Percentiles rank a stretch among this genome's conserved stretches.
Conservation (phyloP, 2,329 filamentous ascomycete species). For the Drechslera avenae region DNA sequence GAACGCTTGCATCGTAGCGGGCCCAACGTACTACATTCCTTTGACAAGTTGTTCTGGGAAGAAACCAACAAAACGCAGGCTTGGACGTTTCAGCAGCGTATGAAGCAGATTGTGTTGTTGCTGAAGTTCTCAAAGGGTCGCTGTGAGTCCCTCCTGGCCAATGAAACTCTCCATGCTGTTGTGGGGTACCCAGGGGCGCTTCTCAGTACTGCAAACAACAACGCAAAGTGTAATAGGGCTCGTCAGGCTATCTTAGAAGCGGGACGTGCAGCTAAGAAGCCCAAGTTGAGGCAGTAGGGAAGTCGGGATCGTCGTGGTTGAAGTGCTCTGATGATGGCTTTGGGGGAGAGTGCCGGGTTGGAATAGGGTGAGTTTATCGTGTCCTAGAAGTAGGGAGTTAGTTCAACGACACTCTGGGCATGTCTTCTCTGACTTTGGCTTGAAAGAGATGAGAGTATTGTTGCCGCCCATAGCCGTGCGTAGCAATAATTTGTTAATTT, state of each 20-base stretch:
- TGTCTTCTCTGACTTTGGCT: no score
- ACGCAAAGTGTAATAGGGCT: background rate
- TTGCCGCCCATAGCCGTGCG: no score
- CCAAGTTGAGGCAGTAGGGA: background rate
- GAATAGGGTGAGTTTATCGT: no score
- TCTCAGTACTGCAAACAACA: background rate
- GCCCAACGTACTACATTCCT: background rate
- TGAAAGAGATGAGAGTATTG: no score
- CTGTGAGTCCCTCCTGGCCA: background rate
- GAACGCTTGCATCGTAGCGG: conserved; percentile 2
- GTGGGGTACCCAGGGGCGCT: background rate
- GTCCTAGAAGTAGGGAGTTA: no score
- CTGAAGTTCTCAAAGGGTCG: conserved; percentile 1
- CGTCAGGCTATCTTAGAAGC: background rate
- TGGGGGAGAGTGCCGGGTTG: no score
- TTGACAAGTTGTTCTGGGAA: background rate
- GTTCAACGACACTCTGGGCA: no score
- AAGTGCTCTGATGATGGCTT: no score
- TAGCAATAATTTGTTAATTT: no score
- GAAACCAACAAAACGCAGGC: background rate
- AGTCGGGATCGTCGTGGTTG: no score
- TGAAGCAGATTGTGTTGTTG: background rate
- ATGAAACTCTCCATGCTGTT: background rate
- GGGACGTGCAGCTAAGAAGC: background rate
- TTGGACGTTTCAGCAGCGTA: conserved; percentile 3